phyloP scores from a whole-genome alignment of 306 rosid species.

The Comarum palustre region DNA sequence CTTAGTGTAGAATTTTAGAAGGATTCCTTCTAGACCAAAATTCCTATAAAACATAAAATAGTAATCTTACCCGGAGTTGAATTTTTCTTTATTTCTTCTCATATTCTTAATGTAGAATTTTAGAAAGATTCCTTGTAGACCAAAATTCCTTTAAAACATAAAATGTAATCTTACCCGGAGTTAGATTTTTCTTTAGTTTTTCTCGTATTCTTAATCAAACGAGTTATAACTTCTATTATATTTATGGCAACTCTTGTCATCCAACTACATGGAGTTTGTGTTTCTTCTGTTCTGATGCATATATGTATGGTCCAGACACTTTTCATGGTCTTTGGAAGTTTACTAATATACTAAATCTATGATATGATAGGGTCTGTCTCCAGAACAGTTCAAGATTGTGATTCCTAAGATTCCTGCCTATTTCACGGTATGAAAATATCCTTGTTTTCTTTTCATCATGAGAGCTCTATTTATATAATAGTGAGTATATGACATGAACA shows the following conservation, averaged over 20 bases:
- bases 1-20: not conserved
- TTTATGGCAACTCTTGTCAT: not conserved
- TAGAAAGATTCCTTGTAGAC: not conserved
- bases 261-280: not conserved
- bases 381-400: slow-evolving; percentile 65
- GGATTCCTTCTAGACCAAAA: not conserved
- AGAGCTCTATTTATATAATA: not conserved
- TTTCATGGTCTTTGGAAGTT: not conserved
- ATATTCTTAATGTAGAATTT: not conserved
- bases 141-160: not conserved
- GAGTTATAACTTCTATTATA: not conserved
- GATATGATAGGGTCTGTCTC: slow-evolving; percentile 50
- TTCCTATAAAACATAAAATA: too few relatives aligned
- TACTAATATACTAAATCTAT: slow-evolving; percentile 9
- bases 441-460: not conserved
- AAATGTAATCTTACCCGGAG: not conserved
- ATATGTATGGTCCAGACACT: not conserved
- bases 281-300: not conserved
- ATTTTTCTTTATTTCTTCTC: not conserved
- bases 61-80: not conserved
- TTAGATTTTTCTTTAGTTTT: not conserved
- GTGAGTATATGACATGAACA: not conserved
- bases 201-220: not conserved
- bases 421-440: slow-evolving; percentile 53
- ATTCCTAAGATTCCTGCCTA: slow-evolving; percentile 71